These are phyloP conservation scores for Escovopsis weberi DNA, from an alignment of 2,329 filamentous ascomycete species.

Conservation along the genomic window DNA sequence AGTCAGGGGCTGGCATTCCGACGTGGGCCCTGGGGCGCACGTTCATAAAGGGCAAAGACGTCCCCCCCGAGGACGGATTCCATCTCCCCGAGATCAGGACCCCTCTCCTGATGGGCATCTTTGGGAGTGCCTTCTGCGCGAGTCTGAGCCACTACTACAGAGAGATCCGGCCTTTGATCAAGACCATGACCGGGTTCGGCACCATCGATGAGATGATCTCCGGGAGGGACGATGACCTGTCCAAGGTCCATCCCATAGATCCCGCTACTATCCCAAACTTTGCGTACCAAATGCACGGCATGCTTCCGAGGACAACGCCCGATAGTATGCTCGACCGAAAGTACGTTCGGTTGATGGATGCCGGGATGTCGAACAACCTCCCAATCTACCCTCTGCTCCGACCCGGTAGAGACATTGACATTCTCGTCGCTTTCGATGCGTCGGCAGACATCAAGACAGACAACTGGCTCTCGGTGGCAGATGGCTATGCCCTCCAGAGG, in stretches of 20 bases:
- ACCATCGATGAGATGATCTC: slow-evolving; percentile 72
- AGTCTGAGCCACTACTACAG: slow-evolving; percentile 93
- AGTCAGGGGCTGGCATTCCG: slow-evolving; percentile 80
- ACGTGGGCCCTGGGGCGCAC: slow-evolving; percentile 83
- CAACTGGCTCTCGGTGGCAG: slow-evolving; percentile 90
- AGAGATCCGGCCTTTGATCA: slow-evolving; percentile 73
- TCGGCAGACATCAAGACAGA: slow-evolving; percentile 86
- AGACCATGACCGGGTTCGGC: slow-evolving; percentile 57
- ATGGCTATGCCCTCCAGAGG: slow-evolving; percentile 82
- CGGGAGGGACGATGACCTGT: slow-evolving; percentile 67
- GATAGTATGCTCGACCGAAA: slow-evolving; percentile 55
- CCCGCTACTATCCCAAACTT: slow-evolving; percentile 87
- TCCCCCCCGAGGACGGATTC: slow-evolving; percentile 43
- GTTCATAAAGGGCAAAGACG: slow-evolving; percentile 52
- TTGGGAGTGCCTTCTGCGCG: slow-evolving; percentile 91
- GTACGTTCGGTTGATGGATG: slow-evolving; percentile 82
- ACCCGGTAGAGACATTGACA: slow-evolving; percentile 74
- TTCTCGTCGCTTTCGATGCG: slow-evolving; percentile 86
- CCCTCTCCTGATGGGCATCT: slow-evolving; percentile 81
- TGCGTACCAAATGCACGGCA: slow-evolving; percentile 62
- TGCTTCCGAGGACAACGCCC: slow-evolving; percentile 63
- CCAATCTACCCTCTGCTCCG: slow-evolving; percentile 89
- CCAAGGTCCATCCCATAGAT: slow-evolving; percentile 89
- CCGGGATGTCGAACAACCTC: slow-evolving; percentile 96
- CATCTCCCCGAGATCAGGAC: slow-evolving; percentile 74